These are phyloP conservation scores for Omphalea diandra DNA, from an alignment of 441 rosid genomes.

Conservation along the genomic window DNA sequence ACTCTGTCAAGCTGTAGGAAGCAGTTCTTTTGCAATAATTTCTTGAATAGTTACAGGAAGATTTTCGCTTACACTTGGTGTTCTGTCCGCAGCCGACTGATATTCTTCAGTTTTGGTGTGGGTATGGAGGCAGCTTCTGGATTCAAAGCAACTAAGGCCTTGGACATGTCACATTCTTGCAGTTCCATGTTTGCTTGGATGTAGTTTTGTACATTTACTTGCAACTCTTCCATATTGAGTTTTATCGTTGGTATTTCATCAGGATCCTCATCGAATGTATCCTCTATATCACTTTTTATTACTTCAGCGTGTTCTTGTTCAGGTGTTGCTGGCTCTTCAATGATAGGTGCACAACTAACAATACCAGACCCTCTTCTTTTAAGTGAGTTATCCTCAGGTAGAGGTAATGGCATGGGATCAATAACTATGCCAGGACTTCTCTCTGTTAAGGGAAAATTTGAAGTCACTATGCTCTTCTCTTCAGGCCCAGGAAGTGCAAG, in stretches of 20 bases:
- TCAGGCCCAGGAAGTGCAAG: slow-evolving; percentile 92
- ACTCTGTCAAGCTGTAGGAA: slow-evolving; percentile 9
- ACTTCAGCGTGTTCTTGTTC: slow-evolving; percentile 48
- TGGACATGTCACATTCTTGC: slow-evolving; percentile 77
- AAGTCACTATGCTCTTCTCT: slow-evolving; percentile 54
- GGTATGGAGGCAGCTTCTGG: slow-evolving; percentile 73
- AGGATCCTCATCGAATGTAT: slow-evolving; percentile 61
- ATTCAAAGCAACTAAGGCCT: slow-evolving; percentile 88
- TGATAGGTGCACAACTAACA: slow-evolving; percentile 54
- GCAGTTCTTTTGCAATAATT: neutral
- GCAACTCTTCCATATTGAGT: slow-evolving; percentile 63
- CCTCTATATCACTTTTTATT: slow-evolving; percentile 69
- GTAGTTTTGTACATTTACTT: slow-evolving; percentile 56
- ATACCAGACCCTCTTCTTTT: slow-evolving; percentile 21
- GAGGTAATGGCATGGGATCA: slow-evolving; percentile 45
- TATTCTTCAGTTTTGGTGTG: slow-evolving; percentile 68
- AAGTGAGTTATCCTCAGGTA: slow-evolving; percentile 37
- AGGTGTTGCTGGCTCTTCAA: slow-evolving; percentile 88
- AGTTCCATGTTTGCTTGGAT: slow-evolving; percentile 74
- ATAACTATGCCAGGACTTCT: slow-evolving; percentile 33
- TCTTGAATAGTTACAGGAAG: neutral
- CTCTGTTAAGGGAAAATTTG: slow-evolving; percentile 39
- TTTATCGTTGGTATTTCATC: slow-evolving; percentile 80
- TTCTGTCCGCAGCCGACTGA: slow-evolving; percentile 87
- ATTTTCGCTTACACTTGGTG: slow-evolving; percentile 84